A percentile compares a stretch with the other conserved stretches of the same genome.
Conservation (phyloP, 306 rosid genomes). For the Ochetophila trinervis region DNA sequence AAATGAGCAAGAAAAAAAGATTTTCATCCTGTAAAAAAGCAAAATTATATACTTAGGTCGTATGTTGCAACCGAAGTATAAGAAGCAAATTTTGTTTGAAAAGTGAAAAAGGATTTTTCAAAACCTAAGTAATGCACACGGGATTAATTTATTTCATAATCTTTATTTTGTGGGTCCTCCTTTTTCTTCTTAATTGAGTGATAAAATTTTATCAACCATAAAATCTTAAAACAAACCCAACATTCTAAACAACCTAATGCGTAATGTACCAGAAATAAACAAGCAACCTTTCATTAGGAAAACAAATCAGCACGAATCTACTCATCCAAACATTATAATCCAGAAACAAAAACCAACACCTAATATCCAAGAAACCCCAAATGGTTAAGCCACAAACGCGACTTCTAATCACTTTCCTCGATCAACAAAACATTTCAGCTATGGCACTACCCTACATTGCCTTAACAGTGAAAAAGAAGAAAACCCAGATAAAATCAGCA, state of each 20-base stretch:
- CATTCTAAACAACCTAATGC: neutral
- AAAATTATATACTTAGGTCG: neutral
- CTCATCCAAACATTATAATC: neutral
- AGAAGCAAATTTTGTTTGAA: neutral
- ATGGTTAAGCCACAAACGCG: neutral
- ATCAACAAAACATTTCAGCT: neutral
- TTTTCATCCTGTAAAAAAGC: neutral
- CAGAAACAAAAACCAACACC: slow-evolving; percentile 5
- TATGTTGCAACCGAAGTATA: neutral
- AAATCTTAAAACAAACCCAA: slow-evolving; percentile 2
- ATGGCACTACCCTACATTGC: slow-evolving; percentile 4
- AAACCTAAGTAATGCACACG: neutral
- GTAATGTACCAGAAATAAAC: neutral
- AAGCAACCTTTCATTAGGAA: neutral
- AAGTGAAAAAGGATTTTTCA: neutral
- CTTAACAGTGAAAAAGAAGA: neutral
- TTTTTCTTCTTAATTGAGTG: neutral
- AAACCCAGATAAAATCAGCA: slow-evolving; percentile 13
- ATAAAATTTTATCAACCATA: no score
- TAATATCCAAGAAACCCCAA: neutral
- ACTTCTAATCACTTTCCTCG: neutral
- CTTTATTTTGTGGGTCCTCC: neutral
- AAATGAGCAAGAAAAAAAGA: neutral
- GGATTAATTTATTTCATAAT: neutral
- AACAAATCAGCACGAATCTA: neutral